Evolutionary conservation across 2,329 filamentous ascomycete genomes (phyloP).

Genomic region (Neophaeococcomyces aloes): DNA sequence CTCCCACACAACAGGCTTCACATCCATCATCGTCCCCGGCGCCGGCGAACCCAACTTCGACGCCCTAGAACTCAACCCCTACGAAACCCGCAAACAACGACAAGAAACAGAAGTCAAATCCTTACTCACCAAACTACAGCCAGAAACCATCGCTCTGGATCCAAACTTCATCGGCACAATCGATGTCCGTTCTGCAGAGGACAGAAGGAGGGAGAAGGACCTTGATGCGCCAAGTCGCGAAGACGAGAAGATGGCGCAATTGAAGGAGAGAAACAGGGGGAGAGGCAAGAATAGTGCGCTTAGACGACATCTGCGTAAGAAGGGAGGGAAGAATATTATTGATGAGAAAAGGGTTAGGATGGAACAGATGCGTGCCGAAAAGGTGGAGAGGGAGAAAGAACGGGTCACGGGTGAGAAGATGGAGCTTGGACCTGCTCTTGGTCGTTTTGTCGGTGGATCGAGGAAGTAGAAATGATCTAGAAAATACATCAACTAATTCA

Average conservation of each 20-base stretch:
- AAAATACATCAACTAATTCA: too few relatives aligned
- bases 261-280: constrained; percentile 52
- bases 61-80: constrained; percentile 85
- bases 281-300: constrained; percentile 83
- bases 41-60: constrained; percentile 97
- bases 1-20: constrained; percentile 75
- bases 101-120: constrained; percentile 85
- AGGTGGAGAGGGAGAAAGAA: constrained; percentile 57
- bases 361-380: constrained; percentile 65
- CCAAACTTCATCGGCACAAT: constrained; percentile 85
- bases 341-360: constrained; percentile 86
- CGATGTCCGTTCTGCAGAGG: constrained; percentile 68
- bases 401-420: constrained; percentile 56
- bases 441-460: constrained; percentile 58
- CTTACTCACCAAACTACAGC: constrained; percentile 85
- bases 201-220: constrained; percentile 66
- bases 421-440: constrained; percentile 75
- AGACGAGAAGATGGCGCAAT: constrained; percentile 39
- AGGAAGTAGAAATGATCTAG: neutral
- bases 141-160: constrained; percentile 93
- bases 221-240: constrained; percentile 55
- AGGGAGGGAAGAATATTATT: constrained; percentile 83
- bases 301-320: constrained; percentile 82
- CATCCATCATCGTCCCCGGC: constrained; percentile 79
- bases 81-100: constrained; percentile 84